Evolutionary conservation across 495 filamentous ascomycete species (phyloP).

Genomic region (Aspergillus leporis): DNA sequence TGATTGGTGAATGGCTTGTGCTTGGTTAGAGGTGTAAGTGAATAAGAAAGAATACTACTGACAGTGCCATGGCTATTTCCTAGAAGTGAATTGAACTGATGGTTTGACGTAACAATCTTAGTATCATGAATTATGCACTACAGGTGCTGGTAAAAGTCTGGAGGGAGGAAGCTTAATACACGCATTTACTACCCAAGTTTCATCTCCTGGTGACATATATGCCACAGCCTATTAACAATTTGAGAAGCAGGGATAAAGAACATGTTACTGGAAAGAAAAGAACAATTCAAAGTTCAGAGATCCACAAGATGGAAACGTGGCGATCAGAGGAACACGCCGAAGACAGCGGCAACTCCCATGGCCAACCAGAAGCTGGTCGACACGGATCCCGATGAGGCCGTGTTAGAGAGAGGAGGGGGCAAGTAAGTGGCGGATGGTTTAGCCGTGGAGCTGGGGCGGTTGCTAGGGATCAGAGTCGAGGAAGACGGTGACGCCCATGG

Average conservation of each 20-base stretch:
- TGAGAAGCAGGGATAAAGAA: neutral
- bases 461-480: neutral
- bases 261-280: neutral
- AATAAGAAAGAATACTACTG: too few relatives aligned
- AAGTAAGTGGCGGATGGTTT: constrained; percentile 3
- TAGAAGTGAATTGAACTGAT: too few relatives aligned
- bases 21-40: too few relatives aligned
- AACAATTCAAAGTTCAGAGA: neutral
- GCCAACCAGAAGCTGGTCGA: constrained; percentile 7
- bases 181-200: neutral
- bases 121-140: neutral
- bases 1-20: too few relatives aligned
- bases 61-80: too few relatives aligned
- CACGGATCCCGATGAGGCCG: neutral
- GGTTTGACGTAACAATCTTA: too few relatives aligned
- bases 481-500: constrained; percentile 12
- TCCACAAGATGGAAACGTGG: neutral
- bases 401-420: constrained; percentile 10
- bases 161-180: neutral
- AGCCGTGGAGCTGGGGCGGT: neutral
- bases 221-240: neutral
- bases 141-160: neutral
- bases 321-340: neutral
- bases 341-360: constrained; percentile 6
- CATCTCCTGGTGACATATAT: neutral